A percentile compares a stretch with the other conserved stretches of the same genome.
Conservation (phyloP, 148 eudicot genomes). For the Persicaria tinctoria region DNA sequence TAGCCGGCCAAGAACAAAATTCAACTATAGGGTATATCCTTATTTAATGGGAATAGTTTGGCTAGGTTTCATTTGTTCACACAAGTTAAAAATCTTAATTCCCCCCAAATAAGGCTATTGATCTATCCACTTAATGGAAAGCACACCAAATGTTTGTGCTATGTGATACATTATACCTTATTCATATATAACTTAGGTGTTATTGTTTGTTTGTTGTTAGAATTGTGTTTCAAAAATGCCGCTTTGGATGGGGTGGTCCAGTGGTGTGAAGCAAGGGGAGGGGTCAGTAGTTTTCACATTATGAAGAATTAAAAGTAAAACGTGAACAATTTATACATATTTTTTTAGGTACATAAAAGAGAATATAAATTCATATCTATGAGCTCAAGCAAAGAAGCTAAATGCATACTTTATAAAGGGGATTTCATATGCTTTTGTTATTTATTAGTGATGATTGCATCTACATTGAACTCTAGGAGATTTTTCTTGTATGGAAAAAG, state of each 20-base stretch:
- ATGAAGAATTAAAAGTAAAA: too few relatives aligned
- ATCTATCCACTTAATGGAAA: background rate
- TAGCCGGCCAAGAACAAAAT: background rate
- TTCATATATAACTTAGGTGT: background rate
- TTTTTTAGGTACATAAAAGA: too few relatives aligned
- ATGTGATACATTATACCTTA: background rate
- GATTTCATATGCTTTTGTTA: background rate
- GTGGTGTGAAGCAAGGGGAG: too few relatives aligned
- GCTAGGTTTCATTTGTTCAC: conserved; percentile 5
- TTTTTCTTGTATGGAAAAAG: background rate
- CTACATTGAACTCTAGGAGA: background rate
- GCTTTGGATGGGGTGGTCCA: too few relatives aligned
- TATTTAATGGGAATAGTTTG: background rate
- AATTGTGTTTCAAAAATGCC: background rate
- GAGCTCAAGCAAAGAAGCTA: background rate
- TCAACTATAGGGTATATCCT: background rate
- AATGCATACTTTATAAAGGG: background rate
- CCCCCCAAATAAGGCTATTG: background rate
- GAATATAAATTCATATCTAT: background rate
- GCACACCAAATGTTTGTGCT: background rate
- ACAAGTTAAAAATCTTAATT: background rate
- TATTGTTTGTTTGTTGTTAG: background rate
- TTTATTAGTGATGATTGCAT: background rate
- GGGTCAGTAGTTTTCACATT: too few relatives aligned
- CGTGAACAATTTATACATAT: too few relatives aligned